Evolutionary conservation across 768 basidiomycete species (phyloP).

Genomic region (Gautieria morchelliformis): DNA sequence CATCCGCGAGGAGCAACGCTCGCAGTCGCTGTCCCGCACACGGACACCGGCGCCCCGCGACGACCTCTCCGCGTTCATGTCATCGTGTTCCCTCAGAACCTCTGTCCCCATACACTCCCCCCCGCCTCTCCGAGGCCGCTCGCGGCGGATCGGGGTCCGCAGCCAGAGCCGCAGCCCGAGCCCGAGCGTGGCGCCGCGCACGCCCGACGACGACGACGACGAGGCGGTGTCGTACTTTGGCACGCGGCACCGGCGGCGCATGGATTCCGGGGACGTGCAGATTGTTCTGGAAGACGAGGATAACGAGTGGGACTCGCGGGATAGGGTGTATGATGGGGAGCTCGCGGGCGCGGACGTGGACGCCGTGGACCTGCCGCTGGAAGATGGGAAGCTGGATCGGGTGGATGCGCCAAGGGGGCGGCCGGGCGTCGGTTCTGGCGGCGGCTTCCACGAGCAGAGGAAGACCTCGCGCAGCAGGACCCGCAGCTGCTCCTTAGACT

Average conservation of each 20-base stretch:
- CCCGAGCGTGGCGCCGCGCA: conserved; percentile 3
- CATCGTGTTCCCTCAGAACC: background rate
- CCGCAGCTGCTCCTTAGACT: background rate
- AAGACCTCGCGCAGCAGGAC: background rate
- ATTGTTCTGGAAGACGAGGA: background rate
- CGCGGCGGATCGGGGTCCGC: background rate
- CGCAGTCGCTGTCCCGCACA: background rate
- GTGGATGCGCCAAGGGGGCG: too few relatives aligned
- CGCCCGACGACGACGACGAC: background rate
- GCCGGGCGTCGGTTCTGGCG: background rate
- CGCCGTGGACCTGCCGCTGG: background rate
- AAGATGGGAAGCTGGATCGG: background rate
- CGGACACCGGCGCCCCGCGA: background rate
- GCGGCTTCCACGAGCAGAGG: background rate
- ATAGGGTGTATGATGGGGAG: background rate
- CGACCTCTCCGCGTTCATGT: background rate
- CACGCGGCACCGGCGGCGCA: background rate
- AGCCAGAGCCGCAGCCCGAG: conserved; percentile 7
- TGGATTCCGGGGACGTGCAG: background rate
- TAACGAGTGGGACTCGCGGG: background rate
- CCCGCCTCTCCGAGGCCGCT: background rate
- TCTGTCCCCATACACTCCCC: background rate
- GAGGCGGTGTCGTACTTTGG: background rate
- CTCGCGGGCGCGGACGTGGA: background rate
- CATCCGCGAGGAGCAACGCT: background rate